These are phyloP conservation scores for Ciborinia camelliae DNA, from an alignment of 2,329 filamentous ascomycete species.

Conservation along the genomic window DNA sequence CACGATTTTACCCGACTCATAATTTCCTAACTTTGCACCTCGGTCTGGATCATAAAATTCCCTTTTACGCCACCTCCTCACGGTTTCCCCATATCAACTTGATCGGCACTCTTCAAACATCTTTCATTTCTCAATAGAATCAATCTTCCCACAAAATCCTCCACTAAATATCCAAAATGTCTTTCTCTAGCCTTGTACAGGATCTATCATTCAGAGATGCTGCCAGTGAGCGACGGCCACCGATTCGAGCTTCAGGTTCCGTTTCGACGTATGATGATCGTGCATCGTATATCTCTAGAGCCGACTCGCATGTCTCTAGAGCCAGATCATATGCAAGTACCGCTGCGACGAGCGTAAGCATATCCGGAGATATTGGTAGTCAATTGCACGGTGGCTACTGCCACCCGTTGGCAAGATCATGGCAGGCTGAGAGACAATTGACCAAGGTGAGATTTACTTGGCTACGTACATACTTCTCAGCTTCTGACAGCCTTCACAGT, in stretches of 20 bases:
- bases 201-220: constrained; percentile 59
- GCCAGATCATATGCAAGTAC: constrained; percentile 66
- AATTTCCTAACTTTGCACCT: neutral
- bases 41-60: neutral
- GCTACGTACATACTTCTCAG: constrained; percentile 8
- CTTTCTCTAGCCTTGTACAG: constrained; percentile 65
- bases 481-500: constrained; percentile 49
- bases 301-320: constrained; percentile 56
- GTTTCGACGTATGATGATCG: constrained; percentile 53
- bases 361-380: constrained; percentile 72
- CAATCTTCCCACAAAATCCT: neutral
- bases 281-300: constrained; percentile 57
- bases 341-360: constrained; percentile 65
- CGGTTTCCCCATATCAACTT: constrained; percentile 3
- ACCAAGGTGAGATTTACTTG: constrained; percentile 61
- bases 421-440: constrained; percentile 81
- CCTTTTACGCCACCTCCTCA: neutral
- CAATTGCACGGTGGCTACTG: constrained; percentile 81
- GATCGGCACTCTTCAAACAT: neutral
- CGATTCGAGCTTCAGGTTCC: constrained; percentile 46
- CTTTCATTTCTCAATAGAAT: neutral
- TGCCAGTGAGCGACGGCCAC: constrained; percentile 45
- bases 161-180: constrained; percentile 46
- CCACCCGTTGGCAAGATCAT: constrained; percentile 73
- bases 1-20: constrained; percentile 2